Evolutionary conservation across 352 stramenopile species (phyloP).

Genomic region (Globisporangium cylindrosporum): DNA sequence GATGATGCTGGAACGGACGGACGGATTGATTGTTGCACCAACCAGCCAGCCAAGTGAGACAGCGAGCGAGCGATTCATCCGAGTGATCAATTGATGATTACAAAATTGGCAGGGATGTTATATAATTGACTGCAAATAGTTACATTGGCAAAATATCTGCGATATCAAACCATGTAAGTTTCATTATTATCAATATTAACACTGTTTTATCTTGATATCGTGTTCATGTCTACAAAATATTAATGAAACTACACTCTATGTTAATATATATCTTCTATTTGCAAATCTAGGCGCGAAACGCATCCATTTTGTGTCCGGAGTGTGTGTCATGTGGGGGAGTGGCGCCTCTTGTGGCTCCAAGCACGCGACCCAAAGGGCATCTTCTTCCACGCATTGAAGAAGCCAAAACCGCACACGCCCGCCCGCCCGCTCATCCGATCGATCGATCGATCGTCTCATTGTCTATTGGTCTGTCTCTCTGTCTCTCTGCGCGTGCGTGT

Average conservation of each 20-base stretch:
- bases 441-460: neutral
- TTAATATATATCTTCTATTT: neutral
- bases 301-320: slow-evolving; percentile 6
- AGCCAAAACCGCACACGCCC: slow-evolving; percentile 1
- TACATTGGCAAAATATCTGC: neutral
- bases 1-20: neutral
- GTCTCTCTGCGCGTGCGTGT: neutral
- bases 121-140: neutral
- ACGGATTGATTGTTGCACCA: slow-evolving; percentile 2
- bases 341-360: slow-evolving; percentile 7
- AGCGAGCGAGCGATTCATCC: slow-evolving; percentile 2
- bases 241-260: neutral
- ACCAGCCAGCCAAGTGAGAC: slow-evolving; percentile 5
- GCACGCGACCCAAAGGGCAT: slow-evolving; percentile 5
- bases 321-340: neutral
- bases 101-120: neutral
- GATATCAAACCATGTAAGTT: neutral
- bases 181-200: neutral
- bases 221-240: neutral
- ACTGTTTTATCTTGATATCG: neutral
- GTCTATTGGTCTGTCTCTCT: neutral
- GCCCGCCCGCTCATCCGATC: neutral
- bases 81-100: neutral
- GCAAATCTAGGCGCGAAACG: neutral
- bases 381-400: slow-evolving; percentile 9